Conservation (phyloP, 2,329 filamentous ascomycete genomes). For the Scedosporium aurantiacum region DNA sequence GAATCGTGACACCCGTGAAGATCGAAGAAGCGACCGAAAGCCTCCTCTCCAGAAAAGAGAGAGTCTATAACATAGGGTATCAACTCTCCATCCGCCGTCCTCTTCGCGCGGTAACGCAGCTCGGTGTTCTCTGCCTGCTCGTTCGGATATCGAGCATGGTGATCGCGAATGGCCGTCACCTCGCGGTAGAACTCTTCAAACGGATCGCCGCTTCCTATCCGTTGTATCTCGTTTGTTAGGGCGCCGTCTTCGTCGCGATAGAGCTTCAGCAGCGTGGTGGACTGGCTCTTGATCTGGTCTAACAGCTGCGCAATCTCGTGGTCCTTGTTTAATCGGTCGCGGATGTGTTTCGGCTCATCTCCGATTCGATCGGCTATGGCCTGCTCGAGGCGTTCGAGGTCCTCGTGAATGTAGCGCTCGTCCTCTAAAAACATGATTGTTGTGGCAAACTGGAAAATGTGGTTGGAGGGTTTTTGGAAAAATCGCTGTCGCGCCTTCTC, state of each 20-base stretch:
- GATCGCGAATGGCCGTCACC: conserved; percentile 67
- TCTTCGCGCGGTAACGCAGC: conserved; percentile 69
- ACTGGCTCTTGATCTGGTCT: conserved; percentile 78
- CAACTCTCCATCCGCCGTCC: conserved; percentile 49
- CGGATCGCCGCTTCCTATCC: conserved; percentile 72
- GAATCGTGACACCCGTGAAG: conserved; percentile 73
- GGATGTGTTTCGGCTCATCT: conserved; percentile 82
- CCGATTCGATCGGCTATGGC: conserved; percentile 80
- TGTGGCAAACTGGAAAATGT: not conserved
- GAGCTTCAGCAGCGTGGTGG: conserved; percentile 65
- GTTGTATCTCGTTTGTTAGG: conserved; percentile 69
- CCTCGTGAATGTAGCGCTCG: conserved; percentile 87
- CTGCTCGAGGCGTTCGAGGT: conserved; percentile 90
- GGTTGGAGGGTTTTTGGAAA: not conserved
- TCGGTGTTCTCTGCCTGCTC: conserved; percentile 94
- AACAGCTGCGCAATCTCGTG: conserved; percentile 86
- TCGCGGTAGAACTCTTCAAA: conserved; percentile 90
- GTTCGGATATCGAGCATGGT: conserved; percentile 85
- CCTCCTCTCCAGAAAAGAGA: conserved; percentile 94
- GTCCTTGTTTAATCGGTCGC: conserved; percentile 79
- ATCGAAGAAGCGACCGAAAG: conserved; percentile 86
- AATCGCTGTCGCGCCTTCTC: not conserved
- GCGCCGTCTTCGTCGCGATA: conserved; percentile 69
- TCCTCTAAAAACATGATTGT: conserved; percentile 73
- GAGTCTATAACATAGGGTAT: conserved; percentile 64